Evolutionary conservation across 2,329 filamentous ascomycete species (phyloP).

Genomic region (Trichothecium sympodiale): DNA sequence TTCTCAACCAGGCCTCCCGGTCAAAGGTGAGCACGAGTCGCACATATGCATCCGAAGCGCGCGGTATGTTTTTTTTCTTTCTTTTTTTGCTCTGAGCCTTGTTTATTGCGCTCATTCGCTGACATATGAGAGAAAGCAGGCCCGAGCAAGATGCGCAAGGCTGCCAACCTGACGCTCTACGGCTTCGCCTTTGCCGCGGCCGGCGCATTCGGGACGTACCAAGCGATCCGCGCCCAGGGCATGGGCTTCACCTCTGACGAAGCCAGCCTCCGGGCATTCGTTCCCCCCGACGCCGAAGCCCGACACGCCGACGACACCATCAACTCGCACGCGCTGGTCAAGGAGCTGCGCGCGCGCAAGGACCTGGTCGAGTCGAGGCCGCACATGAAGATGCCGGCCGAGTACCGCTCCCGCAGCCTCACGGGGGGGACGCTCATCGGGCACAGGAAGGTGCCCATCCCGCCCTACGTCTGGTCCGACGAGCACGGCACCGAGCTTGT

Average conservation of each 20-base stretch:
- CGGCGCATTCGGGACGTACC: slow-evolving; percentile 24
- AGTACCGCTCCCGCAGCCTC: slow-evolving; percentile 61
- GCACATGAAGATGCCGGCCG: slow-evolving; percentile 71
- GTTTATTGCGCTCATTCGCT: not conserved
- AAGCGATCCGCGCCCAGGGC: slow-evolving; percentile 20
- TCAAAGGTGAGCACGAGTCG: too few relatives aligned
- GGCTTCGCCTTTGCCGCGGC: slow-evolving; percentile 18
- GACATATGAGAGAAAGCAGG: not conserved
- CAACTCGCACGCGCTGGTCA: slow-evolving; percentile 61
- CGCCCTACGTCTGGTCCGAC: slow-evolving; percentile 68
- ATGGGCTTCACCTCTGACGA: slow-evolving; percentile 44
- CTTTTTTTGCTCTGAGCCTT: not conserved
- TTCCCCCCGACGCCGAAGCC: slow-evolving; percentile 30
- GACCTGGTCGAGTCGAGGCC: slow-evolving; percentile 68
- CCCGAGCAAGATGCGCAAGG: slow-evolving; percentile 10
- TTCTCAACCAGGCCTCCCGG: too few relatives aligned
- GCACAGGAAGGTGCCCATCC: slow-evolving; percentile 64
- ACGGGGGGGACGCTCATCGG: slow-evolving; percentile 74
- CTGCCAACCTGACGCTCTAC: slow-evolving; percentile 14
- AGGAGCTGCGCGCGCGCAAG: slow-evolving; percentile 54
- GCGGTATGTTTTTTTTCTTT: not conserved
- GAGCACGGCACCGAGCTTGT: slow-evolving; percentile 58
- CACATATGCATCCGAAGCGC: too few relatives aligned
- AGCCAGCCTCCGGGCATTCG: slow-evolving; percentile 60
- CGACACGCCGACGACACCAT: slow-evolving; percentile 62